Base-by-base conservation (phyloP, 306 rosid species). In the Adenanthera pavonina region DNA sequence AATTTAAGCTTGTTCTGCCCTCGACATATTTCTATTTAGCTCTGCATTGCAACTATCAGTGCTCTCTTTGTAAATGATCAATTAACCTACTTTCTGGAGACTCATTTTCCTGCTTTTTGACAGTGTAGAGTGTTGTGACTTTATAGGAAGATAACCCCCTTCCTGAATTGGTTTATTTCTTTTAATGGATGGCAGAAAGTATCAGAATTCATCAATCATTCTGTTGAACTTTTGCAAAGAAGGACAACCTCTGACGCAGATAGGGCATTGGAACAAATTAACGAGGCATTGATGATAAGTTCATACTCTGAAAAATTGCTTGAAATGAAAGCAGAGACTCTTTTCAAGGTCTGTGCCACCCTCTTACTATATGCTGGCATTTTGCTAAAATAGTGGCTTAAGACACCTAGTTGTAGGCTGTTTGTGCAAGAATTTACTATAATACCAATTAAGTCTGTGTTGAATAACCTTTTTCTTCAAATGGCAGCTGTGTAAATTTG, bases 251-350 rank as follows among this genome's bases (percentile, higher is more conserved):
- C 78, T 74, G 92, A 91, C 74, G 86, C 81, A 25, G 93, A 89
- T 80, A 81, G 73, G 53, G 97, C 91, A 74, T 71, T 95, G 80
- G 93, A 87, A 72, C 81, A 87, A 81, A 91, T 95, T 80, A 86
- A 88, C 15, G 94, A 92, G 85, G 97, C 92, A 3, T 78, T 93
- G 89, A 69, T 65, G 47, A 90, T 91, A 68, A 89, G 99, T 84
- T 81, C 91, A 30, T 77, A 61, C 90, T 92, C 94, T 16, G 99
- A 95, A 85, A 86, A 86, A 33, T 90, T 95, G 84, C 87, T 89
- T 67, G 99, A 95, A 91, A 86, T 92, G 98, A 95, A 95, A 87
- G 98, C 97, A 17, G 92, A 91, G 81, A 92, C 93, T 65, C 92
- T 95, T 80, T 89, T 86, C 83, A 77, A 70, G 97, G 99, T 95